phyloP scores from a whole-genome alignment of 192 early-diverging fungal species.

The Hyaloraphidium curvatum region DNA sequence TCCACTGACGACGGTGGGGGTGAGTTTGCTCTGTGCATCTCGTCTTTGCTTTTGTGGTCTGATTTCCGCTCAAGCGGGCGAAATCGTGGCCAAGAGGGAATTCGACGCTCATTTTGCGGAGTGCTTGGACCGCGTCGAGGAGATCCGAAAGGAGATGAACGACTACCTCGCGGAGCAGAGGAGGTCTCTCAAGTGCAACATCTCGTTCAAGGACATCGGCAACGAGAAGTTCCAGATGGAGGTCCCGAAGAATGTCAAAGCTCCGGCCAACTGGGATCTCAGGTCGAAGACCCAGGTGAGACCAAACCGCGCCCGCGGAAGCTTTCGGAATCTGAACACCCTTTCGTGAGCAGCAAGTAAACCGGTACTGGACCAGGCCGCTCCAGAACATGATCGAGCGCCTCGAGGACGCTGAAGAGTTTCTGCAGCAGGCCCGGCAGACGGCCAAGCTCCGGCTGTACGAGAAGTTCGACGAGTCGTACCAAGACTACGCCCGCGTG shows the following conservation, averaged over 20 bases:
- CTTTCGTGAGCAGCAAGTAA: constrained; percentile 29
- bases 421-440: constrained; percentile 49
- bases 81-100: no score
- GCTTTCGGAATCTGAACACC: neutral
- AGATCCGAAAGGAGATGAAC: constrained; percentile 46
- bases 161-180: constrained; percentile 43
- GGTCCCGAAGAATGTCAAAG: constrained; percentile 47
- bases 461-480: constrained; percentile 63
- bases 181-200: constrained; percentile 38
- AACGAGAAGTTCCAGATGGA: constrained; percentile 96
- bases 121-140: constrained; percentile 27
- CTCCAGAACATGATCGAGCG: constrained; percentile 42
- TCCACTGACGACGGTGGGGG: no score
- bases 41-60: no score
- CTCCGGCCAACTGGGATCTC: constrained; percentile 55
- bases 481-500: constrained; percentile 9
- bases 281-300: constrained; percentile 59
- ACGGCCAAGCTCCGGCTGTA: constrained; percentile 58
- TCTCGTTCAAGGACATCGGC: constrained; percentile 74
- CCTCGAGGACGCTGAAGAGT: constrained; percentile 65
- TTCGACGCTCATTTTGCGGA: constrained; percentile 63
- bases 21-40: no score
- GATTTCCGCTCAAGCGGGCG: no score
- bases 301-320: neutral
- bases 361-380: constrained; percentile 63